Conservation (phyloP, 768 basidiomycete genomes). For the Cystobasidiopsis lactophilus region DNA sequence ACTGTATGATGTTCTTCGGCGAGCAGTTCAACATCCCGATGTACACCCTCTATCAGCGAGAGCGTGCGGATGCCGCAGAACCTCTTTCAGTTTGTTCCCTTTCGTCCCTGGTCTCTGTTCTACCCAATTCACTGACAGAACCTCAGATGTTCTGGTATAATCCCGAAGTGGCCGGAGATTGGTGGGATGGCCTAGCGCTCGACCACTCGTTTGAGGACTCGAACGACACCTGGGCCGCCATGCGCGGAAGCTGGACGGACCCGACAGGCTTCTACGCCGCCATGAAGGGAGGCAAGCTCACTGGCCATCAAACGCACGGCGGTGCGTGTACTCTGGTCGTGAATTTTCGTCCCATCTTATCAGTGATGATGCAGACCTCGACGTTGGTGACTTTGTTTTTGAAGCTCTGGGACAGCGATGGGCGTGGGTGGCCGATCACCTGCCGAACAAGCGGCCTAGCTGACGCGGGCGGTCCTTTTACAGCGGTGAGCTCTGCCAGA, state of each 20-base stretch:
- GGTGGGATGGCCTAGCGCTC: constrained; percentile 65
- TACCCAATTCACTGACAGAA: no score
- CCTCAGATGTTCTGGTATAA: constrained; percentile 71
- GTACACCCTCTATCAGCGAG: constrained; percentile 77
- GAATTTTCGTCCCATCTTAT: no score
- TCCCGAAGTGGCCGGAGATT: constrained; percentile 57
- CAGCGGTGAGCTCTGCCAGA: constrained; percentile 66
- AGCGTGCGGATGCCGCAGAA: constrained; percentile 43
- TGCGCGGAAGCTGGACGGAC: constrained; percentile 85
- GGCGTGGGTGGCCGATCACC: constrained; percentile 67
- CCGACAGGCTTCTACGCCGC: constrained; percentile 58
- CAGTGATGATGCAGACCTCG: no score
- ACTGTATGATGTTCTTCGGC: constrained; percentile 59
- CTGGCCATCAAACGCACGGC: constrained; percentile 52
- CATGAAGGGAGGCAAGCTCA: constrained; percentile 61
- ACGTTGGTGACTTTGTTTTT: constrained; percentile 81
- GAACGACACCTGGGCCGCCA: constrained; percentile 66
- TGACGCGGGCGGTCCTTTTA: constrained; percentile 22
- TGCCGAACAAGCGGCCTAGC: no score
- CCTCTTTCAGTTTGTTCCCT: constrained; percentile 34
- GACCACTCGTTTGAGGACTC: constrained; percentile 58
- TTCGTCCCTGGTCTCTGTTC: neutral
- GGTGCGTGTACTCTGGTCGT: no score
- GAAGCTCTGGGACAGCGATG: constrained; percentile 83
- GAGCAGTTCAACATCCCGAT: constrained; percentile 42